Evolutionary conservation across 1,284 basidiomycete species (phyloP).

Genomic region (Cryptococcus sp.): DNA sequence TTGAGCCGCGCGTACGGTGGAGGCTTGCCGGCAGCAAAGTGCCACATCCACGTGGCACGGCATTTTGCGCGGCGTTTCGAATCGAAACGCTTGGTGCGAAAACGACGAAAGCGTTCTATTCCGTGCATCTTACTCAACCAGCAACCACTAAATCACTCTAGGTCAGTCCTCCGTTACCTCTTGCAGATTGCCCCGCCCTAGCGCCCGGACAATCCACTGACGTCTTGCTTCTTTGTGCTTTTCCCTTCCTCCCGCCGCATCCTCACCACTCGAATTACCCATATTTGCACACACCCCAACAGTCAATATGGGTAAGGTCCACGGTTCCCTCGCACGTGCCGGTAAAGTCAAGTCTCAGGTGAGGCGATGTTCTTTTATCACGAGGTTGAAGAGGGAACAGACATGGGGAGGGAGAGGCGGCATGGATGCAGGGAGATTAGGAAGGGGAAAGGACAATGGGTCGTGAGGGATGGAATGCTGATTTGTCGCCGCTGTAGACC

Average conservation of each 20-base stretch:
- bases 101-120: constrained; percentile 1
- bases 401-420: constrained; percentile 3
- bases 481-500: constrained; percentile 50
- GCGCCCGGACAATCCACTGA: background rate
- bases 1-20: background rate
- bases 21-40: background rate
- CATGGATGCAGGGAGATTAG: background rate
- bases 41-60: background rate
- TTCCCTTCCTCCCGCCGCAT: constrained; percentile 1
- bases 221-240: background rate
- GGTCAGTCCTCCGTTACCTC: background rate
- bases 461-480: constrained; percentile 2
- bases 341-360: constrained; percentile 97
- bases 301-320: constrained; percentile 65
- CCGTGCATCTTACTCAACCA: background rate
- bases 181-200: background rate
- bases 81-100: constrained; percentile 1
- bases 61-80: too few relatives aligned
- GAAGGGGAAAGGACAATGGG: background rate
- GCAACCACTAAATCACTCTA: background rate
- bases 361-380: constrained; percentile 17
- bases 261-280: constrained; percentile 3
- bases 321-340: constrained; percentile 99
- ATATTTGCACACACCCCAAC: background rate
- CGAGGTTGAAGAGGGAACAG: background rate